Evolutionary conservation across 2,329 filamentous ascomycete genomes (phyloP).

Genomic region (Rutstroemia sydowiana): DNA sequence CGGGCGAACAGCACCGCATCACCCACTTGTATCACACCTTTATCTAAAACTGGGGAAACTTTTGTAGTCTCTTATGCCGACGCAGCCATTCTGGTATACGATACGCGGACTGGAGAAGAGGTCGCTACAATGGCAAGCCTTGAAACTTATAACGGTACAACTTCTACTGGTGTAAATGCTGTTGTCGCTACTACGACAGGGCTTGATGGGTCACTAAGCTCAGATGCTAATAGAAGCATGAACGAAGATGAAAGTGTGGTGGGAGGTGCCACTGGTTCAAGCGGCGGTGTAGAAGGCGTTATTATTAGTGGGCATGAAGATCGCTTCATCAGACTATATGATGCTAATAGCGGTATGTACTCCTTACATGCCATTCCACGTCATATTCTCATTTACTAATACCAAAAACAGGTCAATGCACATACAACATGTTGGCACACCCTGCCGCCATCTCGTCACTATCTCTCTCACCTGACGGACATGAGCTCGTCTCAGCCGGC

Average conservation of each 20-base stretch:
- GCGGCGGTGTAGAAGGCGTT: conserved; percentile 78
- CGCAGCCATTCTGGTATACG: conserved; percentile 83
- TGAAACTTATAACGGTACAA: conserved; percentile 87
- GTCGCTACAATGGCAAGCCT: conserved; percentile 87
- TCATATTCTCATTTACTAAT: neutral
- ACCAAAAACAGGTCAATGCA: conserved; percentile 76
- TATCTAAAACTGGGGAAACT: conserved; percentile 74
- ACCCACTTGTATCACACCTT: conserved; percentile 85
- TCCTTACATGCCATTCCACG: neutral
- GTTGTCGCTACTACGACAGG: conserved; percentile 82
- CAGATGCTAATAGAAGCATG: conserved; percentile 56
- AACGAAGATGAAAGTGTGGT: conserved; percentile 68
- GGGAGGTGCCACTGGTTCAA: conserved; percentile 72
- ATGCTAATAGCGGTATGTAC: conserved; percentile 91
- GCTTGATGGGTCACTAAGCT: conserved; percentile 56
- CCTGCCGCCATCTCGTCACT: conserved; percentile 87
- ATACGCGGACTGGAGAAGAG: conserved; percentile 80
- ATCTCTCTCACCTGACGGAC: conserved; percentile 85
- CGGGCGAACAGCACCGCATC: conserved; percentile 62
- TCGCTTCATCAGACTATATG: conserved; percentile 91
- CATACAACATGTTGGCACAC: conserved; percentile 97
- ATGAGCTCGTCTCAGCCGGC: conserved; percentile 89
- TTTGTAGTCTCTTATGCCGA: conserved; percentile 94
- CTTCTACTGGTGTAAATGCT: conserved; percentile 77
- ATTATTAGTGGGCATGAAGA: conserved; percentile 97